Base-by-base conservation (phyloP, 208 protist genomes). In the Angomonas deanei region DNA sequence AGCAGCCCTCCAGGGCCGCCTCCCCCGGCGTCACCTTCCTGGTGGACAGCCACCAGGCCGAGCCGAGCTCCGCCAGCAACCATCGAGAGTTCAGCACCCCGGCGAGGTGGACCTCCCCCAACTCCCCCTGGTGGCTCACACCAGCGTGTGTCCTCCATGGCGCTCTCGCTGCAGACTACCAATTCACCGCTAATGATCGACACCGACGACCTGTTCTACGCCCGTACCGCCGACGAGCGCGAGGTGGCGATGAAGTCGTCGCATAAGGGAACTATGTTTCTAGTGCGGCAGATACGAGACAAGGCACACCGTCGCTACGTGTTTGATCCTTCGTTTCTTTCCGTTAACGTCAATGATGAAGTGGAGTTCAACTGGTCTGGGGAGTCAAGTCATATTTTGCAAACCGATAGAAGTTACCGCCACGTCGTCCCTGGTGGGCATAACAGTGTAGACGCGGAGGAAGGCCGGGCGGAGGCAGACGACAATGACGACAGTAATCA, bases 391-490 rank as follows among this genome's bases (percentile, higher is more conserved):
- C 36, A 42, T 15, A 42, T 42, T n/a, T 15, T 42, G 36, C 36
- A 42, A 15, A 42, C 36, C 11, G 36, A 42, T 15, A 42, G 36
- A 42, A 15, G 36, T 8, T 42, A 42, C 36, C 8, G 15, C 15
- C 36, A 15, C 36, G 11, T 15, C 36, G 15, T 42, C 36, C 36
- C 36, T 15, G 36, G 36, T 15, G 36, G 36, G 11, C 36, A 42
- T 15, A 8, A 42, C 36, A 42, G 36, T 42, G 11, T 42, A 68
- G 86, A 59, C 70, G 86, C 32, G 67, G 88, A 13, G 68, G 78
- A 38, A 60, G 47, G 8, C 70, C 24, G 84, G 88, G 57, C 82
- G n/a, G n/a, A n/a, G n/a, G n/a, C n/a, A n/a, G n/a, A n/a, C 85
- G 10, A 39, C 69, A n/a, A 70, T 88, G 23, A 74, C 63, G n/a